Percentiles rank a stretch among this genome's conserved stretches.
Conservation (phyloP, 2,329 filamentous ascomycete species). For the Aotearoamyces nothofagi region DNA sequence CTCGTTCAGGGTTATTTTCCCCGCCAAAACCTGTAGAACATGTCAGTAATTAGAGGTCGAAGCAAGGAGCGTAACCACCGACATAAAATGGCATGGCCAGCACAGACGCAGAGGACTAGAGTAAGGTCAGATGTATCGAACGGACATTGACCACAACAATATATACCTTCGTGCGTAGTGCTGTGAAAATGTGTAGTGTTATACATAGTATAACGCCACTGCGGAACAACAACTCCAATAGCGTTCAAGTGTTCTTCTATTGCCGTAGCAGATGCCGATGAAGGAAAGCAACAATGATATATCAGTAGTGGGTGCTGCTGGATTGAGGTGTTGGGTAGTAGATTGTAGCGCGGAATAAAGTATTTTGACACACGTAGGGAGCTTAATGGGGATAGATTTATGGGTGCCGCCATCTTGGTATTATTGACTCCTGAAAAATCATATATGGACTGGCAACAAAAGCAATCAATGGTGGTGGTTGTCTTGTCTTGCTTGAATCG, state of each 20-base stretch:
- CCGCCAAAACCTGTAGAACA: constrained; percentile 35
- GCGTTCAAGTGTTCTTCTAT: constrained; percentile 39
- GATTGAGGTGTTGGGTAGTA: constrained; percentile 49
- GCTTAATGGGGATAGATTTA: constrained; percentile 23
- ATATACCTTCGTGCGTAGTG: constrained; percentile 51
- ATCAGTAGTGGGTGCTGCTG: constrained; percentile 33
- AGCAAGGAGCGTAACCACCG: no score
- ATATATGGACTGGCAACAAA: no score
- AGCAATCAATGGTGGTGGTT: no score
- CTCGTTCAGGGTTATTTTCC: constrained; percentile 38
- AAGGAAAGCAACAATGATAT: constrained; percentile 35
- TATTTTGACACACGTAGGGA: constrained; percentile 40
- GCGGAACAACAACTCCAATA: constrained; percentile 39
- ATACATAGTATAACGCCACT: constrained; percentile 60
- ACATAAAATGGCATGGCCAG: no score
- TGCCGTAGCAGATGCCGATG: constrained; percentile 25
- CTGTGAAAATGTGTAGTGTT: constrained; percentile 49
- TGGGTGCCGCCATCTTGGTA: constrained; percentile 7
- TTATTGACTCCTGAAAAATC: no score
- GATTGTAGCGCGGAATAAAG: constrained; percentile 38
- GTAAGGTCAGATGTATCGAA: no score
- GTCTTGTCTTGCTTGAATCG: no score
- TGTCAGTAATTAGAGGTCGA: no score
- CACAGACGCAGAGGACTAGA: no score
- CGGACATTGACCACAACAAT: no score